phyloP scores from a whole-genome alignment of 306 rosid species.

The Pueraria montana region DNA sequence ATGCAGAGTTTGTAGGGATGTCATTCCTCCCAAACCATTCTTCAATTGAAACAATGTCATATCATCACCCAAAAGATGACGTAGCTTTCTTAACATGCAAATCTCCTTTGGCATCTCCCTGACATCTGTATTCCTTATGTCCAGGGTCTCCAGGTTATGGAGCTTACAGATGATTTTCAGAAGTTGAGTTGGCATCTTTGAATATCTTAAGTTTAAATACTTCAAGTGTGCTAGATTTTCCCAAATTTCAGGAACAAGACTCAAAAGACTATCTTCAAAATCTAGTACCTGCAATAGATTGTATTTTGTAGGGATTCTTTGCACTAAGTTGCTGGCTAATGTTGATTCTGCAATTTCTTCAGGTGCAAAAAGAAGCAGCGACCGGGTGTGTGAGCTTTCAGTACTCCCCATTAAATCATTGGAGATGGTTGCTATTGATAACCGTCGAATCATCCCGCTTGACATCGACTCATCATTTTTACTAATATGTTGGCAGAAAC shows the following conservation, averaged over 20 bases:
- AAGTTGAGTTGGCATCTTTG: not conserved
- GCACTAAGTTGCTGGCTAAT: too few relatives aligned
- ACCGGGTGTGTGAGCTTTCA: not conserved
- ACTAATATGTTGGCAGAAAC: not conserved
- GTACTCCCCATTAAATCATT: not conserved
- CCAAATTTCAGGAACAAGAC: not conserved
- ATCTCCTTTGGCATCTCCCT: not conserved
- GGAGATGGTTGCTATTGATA: not conserved
- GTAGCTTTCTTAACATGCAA: not conserved
- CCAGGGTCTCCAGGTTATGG: not conserved
- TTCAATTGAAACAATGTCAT: not conserved
- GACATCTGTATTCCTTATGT: not conserved
- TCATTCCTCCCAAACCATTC: not conserved
- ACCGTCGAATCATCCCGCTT: not conserved
- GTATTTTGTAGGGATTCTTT: not conserved
- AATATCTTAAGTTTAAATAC: not conserved
- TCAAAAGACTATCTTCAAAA: not conserved
- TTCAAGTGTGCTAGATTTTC: not conserved
- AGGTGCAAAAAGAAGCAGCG: not conserved
- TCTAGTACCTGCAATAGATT: not conserved
- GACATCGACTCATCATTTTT: not conserved
- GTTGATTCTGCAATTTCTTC: too few relatives aligned
- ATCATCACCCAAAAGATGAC: not conserved
- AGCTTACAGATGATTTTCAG: not conserved
- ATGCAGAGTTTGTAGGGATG: not conserved